A percentile compares a stretch with the other conserved stretches of the same genome.
These are phyloP conservation scores for Penicillium steckii DNA, from an alignment of 495 filamentous ascomycete genomes.

Conservation along the genomic window DNA sequence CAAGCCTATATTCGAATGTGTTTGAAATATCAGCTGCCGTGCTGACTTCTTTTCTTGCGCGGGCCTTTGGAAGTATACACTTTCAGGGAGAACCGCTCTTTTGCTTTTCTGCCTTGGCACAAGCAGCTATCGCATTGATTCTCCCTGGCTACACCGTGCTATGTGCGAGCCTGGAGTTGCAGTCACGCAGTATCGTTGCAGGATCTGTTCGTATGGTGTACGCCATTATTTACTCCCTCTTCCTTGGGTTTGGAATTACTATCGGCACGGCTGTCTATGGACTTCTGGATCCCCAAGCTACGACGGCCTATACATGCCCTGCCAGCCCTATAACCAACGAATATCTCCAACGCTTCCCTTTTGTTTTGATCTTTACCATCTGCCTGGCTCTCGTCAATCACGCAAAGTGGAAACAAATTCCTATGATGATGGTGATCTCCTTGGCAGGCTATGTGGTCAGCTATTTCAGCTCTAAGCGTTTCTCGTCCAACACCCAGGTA, in stretches of 20 bases:
- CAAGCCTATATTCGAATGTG: constrained; percentile 76
- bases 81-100: constrained; percentile 61
- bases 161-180: constrained; percentile 82
- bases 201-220: constrained; percentile 95
- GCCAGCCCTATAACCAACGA: constrained; percentile 50
- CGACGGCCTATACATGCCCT: constrained; percentile 68
- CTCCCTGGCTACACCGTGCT: constrained; percentile 86
- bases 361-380: constrained; percentile 78
- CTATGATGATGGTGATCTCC: constrained; percentile 80
- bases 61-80: constrained; percentile 82
- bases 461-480: constrained; percentile 70
- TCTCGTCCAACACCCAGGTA: constrained; percentile 76
- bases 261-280: constrained; percentile 91
- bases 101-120: constrained; percentile 90
- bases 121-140: constrained; percentile 89
- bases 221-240: constrained; percentile 90
- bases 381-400: constrained; percentile 86
- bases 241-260: constrained; percentile 96
- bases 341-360: constrained; percentile 58
- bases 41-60: constrained; percentile 83
- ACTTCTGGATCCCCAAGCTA: constrained; percentile 71
- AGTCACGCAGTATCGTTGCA: constrained; percentile 81
- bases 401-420: constrained; percentile 85
- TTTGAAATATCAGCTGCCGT: constrained; percentile 90
- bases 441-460: constrained; percentile 86